Evolutionary conservation across 2,329 filamentous ascomycete species (phyloP), one percentile per base, ranked within the genome.

Genomic region (Diaporthe ilicicola): DNA sequence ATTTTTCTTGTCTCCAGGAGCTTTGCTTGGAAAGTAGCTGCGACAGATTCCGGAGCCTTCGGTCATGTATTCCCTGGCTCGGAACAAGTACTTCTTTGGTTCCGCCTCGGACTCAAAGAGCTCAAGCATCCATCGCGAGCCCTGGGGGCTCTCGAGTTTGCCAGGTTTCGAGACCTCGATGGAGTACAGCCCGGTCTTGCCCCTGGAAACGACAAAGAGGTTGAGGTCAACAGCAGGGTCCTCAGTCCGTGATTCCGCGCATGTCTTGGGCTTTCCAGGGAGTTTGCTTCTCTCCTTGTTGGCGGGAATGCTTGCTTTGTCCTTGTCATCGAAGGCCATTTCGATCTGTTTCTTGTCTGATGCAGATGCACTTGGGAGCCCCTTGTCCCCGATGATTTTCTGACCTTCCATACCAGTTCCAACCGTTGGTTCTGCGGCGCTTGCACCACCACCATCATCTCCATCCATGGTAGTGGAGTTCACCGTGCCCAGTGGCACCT

Each of bases 41-140:
- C 75, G 78, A 8, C 83, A 77, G 22, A 9, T 3, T n/a, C 80
- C 77, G 7, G 74, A 76, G 70, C 81, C 80, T 8, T 80, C 78
- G 68, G 80, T 82, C 66, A 83, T 83, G 75, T 82, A 84, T 74
- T 82, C 84, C 67, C 88, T 88, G 56, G 84, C 85, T 9, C 87
- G 87, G 55, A 89, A 88, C 74, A 86, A 87, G 81, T 93, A 94
- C 0, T 88, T 85, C 71, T 82, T 83, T 0, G 91, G 91, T 17
- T 81, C 80, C 13, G 85, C 82, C 72, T 89, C 85, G 6, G 90
- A 92, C 78, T 94, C 89, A 81, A 90, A 93, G 64, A 95, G 84
- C 91, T 94, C 32, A n/a, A 72, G 54, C 6, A 67, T n/a, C 48
- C 34, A 69, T n/a, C 48, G 66, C n/a, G 7, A n/a, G 27, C 53